Percentiles rank a stretch among this genome's conserved stretches.
Evolutionary conservation across 495 filamentous ascomycete genomes (phyloP).

Genomic region (Penicillium lagena): DNA sequence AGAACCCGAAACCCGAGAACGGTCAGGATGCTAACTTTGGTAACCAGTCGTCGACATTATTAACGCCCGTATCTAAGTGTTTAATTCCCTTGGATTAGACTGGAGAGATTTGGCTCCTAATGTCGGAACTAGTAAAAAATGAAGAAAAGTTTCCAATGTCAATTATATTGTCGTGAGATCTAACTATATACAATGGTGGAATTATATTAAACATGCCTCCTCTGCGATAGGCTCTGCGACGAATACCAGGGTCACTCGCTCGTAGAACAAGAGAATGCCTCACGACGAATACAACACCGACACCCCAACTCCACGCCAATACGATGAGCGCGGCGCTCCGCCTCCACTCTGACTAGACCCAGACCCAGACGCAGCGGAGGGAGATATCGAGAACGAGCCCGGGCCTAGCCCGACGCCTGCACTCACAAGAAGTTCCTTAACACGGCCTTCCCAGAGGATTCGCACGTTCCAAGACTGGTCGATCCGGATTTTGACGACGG

Average conservation of each 20-base stretch:
- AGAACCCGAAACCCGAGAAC: background rate
- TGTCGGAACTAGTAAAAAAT: conserved; percentile 1
- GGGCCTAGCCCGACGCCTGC: conserved; percentile 69
- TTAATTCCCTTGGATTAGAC: background rate
- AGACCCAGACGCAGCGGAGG: conserved; percentile 15
- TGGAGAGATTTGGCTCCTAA: background rate
- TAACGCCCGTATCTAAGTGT: conserved; percentile 48
- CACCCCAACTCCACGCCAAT: conserved; percentile 63
- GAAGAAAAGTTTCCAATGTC: conserved; percentile 18
- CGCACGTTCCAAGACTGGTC: conserved; percentile 81
- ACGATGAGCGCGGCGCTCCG: conserved; percentile 57
- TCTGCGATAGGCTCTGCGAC: too few relatives aligned
- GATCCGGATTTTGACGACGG: conserved; percentile 84
- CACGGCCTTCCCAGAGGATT: conserved; percentile 85
- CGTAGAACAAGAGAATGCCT: conserved; percentile 14
- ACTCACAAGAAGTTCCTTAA: conserved; percentile 90
- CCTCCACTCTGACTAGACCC: conserved; percentile 51
- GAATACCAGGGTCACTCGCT: conserved; percentile 1
- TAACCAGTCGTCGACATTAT: conserved; percentile 59
- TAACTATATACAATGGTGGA: conserved; percentile 26
- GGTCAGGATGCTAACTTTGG: conserved; percentile 8
- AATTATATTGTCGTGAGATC: conserved; percentile 23
- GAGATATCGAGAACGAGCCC: conserved; percentile 35
- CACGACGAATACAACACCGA: conserved; percentile 91
- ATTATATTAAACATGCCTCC: conserved; percentile 3